Conservation (phyloP, 805 yeast species). For the Saturnispora dispora region DNA sequence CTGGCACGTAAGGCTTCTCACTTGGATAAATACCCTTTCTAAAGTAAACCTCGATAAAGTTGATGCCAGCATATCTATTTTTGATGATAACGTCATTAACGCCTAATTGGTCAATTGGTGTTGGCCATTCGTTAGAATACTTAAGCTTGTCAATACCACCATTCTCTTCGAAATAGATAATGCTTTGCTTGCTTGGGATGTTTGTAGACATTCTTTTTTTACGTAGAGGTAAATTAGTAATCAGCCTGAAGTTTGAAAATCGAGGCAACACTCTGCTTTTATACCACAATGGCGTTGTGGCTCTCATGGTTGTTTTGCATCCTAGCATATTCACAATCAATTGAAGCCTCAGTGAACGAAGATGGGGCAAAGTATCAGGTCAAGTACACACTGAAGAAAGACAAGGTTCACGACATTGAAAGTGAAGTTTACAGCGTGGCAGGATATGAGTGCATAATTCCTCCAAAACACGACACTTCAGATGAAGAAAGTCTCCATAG, state of each 20-base stretch:
- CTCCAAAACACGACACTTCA: neutral
- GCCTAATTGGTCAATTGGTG: conserved; percentile 35
- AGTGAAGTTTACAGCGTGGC: neutral
- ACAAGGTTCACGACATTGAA: neutral
- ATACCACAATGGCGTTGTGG: neutral
- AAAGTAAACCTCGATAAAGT: conserved; percentile 76
- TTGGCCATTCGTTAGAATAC: conserved; percentile 43
- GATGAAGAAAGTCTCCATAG: neutral
- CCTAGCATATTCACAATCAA: neutral
- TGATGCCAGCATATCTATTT: conserved; percentile 71
- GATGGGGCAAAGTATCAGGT: neutral
- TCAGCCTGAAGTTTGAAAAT: neutral
- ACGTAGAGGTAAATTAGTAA: neutral
- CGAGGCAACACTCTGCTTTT: neutral
- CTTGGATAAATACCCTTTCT: conserved; percentile 68
- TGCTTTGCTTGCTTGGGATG: conserved; percentile 51
- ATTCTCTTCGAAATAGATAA: conserved; percentile 40
- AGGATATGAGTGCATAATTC: neutral
- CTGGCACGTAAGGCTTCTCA: conserved; percentile 52
- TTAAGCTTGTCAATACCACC: conserved; percentile 55
- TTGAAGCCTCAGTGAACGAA: neutral
- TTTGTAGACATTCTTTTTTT: conserved; percentile 4
- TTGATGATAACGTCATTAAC: conserved; percentile 58
- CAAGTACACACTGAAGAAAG: neutral
- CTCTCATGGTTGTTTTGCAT: neutral